These are phyloP conservation scores for Acrocalymma vagum DNA, from an alignment of 2,329 filamentous ascomycete species.

Conservation along the genomic window DNA sequence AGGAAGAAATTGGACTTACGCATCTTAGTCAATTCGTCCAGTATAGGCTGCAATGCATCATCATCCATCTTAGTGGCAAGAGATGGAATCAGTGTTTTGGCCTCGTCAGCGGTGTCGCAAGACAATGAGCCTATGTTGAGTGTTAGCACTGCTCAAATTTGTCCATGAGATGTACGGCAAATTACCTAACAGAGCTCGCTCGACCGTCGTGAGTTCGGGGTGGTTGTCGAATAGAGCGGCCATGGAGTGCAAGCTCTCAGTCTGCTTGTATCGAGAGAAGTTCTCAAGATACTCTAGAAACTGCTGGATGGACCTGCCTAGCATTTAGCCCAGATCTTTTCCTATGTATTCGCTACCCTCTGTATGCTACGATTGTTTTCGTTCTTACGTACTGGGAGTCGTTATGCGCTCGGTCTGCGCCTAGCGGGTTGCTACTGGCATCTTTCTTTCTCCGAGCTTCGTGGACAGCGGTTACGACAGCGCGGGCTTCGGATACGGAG, in stretches of 20 bases:
- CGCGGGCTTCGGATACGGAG: slow-evolving; percentile 88
- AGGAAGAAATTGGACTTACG: slow-evolving; percentile 43
- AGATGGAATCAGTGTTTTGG: slow-evolving; percentile 93
- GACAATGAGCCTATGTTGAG: slow-evolving; percentile 79
- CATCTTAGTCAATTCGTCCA: slow-evolving; percentile 91
- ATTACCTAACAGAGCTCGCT: slow-evolving; percentile 84
- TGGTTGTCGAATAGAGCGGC: slow-evolving; percentile 84
- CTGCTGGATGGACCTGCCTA: slow-evolving; percentile 77
- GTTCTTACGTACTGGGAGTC: slow-evolving; percentile 42
- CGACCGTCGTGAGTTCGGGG: slow-evolving; percentile 86
- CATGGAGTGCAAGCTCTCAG: slow-evolving; percentile 94
- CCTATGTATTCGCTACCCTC: too few species aligned
- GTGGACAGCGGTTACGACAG: slow-evolving; percentile 90
- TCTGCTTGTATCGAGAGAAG: slow-evolving; percentile 95
- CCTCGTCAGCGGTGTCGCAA: slow-evolving; percentile 92
- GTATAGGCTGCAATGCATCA: slow-evolving; percentile 83
- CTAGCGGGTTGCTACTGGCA: slow-evolving; percentile 68
- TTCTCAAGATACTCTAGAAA: slow-evolving; percentile 93
- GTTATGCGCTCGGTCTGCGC: slow-evolving; percentile 81
- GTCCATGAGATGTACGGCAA: slow-evolving; percentile 51
- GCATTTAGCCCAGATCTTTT: too few species aligned
- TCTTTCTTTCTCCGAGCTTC: slow-evolving; percentile 80
- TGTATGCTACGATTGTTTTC: slow-evolving; percentile 7
- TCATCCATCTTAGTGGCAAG: slow-evolving; percentile 89
- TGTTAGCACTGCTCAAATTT: slow-evolving; percentile 16